Evolutionary conservation across 768 basidiomycete species (phyloP), one percentile per base, ranked within the genome.

Genomic region (Lentinula boryana): DNA sequence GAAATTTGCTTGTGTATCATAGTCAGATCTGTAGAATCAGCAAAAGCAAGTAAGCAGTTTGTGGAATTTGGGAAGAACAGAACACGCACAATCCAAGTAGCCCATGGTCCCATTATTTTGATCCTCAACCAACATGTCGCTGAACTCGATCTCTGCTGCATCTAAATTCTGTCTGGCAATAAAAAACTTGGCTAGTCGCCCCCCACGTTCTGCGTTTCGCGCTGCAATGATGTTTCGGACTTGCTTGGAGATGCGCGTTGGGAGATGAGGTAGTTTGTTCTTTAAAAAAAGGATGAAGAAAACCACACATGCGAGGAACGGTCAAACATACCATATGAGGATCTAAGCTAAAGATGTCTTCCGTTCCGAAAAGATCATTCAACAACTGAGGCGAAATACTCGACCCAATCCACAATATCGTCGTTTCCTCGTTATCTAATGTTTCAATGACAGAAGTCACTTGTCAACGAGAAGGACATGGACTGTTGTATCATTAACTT

Each of bases 121-220:
- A 73, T 99, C 97, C 76, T 99, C 97, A 27, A 97, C 86, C 12
- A 99, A 80, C 91, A 97, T 91, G 74, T 99, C 97, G 64, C 90
- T 91, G 68, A 96, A 98, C 72, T 98, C 97, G 49, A 98, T 84
- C 75, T 99, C 96, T 56, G 85, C 77, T 12, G 85, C 96, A 68
- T 99, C 97, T 70, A 95, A 78, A 69, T 97, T 93, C 70, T 98
- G 97, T 8, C 97, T 84, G 0, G 92, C 91, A 31, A 98, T 80
- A 38, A 85, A 74, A 65, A 95, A 77, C 69, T 85, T 89, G 6
- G 79, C 76, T 36, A 71, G 66, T 2, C 76, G 70, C 3, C 84
- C 80, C 15, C 81, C 78, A 35, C 87, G 80, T 61, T 85, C 80
- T 2, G 74, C 67, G 56, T 79, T 76, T 23, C 91, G 84, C 64